A percentile compares a stretch with the other conserved stretches of the same genome.
These are phyloP conservation scores for Cutaneotrichosporon arboriforme DNA, from an alignment of 1,284 basidiomycete species.

Conservation along the genomic window DNA sequence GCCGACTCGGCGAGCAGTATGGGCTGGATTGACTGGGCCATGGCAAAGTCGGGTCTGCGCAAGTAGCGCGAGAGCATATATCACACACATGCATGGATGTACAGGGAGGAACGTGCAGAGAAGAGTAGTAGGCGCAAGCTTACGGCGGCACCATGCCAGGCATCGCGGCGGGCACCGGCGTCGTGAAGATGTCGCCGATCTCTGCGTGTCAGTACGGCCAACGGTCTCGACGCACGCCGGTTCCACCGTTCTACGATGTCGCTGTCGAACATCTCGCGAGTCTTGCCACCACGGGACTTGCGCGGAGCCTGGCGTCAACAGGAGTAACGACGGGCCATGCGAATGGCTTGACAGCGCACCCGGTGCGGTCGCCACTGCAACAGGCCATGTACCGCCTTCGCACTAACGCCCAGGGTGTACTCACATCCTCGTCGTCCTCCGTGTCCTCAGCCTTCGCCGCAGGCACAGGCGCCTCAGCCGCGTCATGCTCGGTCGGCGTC, in stretches of 20 bases:
- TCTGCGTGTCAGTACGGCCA: slow-evolving; percentile 21
- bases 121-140: too few species aligned
- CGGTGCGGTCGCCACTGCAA: too few species aligned
- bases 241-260: slow-evolving; percentile 42
- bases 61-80: neutral
- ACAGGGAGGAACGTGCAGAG: neutral
- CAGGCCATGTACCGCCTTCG: too few species aligned
- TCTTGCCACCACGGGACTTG: slow-evolving; percentile 4
- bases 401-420: too few species aligned
- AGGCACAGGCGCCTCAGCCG: slow-evolving; percentile 2
- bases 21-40: slow-evolving; percentile 1
- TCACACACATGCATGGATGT: slow-evolving; percentile 7
- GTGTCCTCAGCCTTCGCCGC: neutral
- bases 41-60: neutral
- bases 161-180: neutral
- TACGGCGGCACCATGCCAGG: neutral
- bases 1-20: neutral
- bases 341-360: too few species aligned
- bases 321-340: too few species aligned
- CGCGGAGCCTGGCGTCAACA: slow-evolving; percentile 3
- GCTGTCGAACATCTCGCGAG: slow-evolving; percentile 26
- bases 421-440: neutral
- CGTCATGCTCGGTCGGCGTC: neutral
- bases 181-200: slow-evolving; percentile 33
- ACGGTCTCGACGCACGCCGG: slow-evolving; percentile 20